Evolutionary conservation across 495 filamentous ascomycete genomes (phyloP).

Genomic region (Aspergillus hancockii): DNA sequence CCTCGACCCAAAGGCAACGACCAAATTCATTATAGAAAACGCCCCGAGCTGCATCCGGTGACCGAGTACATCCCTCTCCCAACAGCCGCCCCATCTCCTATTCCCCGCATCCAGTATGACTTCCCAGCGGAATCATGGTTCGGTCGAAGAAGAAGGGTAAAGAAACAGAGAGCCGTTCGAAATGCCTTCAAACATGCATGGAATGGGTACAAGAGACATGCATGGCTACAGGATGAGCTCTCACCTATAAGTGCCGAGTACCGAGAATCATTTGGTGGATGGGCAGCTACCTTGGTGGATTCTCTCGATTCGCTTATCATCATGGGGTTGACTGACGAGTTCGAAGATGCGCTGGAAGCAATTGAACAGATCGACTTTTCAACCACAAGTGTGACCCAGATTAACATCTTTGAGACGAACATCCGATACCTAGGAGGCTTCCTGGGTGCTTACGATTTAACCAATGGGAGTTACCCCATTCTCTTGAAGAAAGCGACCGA

Average conservation of each 20-base stretch:
- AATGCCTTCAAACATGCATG: constrained; percentile 70
- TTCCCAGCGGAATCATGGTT: constrained; percentile 48
- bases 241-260: constrained; percentile 60
- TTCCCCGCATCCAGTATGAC: constrained; percentile 54
- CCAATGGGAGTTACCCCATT: constrained; percentile 60
- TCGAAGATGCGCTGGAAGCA: constrained; percentile 57
- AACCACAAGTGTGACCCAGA: constrained; percentile 46
- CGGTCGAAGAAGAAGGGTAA: constrained; percentile 37
- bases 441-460: constrained; percentile 80
- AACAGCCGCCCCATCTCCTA: constrained; percentile 35
- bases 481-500: constrained; percentile 85
- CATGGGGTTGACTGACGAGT: constrained; percentile 61
- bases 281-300: constrained; percentile 62
- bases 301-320: constrained; percentile 64
- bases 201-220: constrained; percentile 72
- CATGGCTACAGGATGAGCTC: constrained; percentile 81
- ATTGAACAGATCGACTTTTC: constrained; percentile 57
- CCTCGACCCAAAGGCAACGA: constrained; percentile 16
- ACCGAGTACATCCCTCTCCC: constrained; percentile 49
- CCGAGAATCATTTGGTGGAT: constrained; percentile 59
- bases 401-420: constrained; percentile 85
- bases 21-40: constrained; percentile 42
- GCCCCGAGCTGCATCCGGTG: constrained; percentile 51
- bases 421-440: constrained; percentile 87
- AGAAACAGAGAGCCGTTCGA: constrained; percentile 60